A percentile compares a stretch with the other conserved stretches of the same genome.
Evolutionary conservation across 306 rosid genomes (phyloP).

Genomic region (Acacia confusa): DNA sequence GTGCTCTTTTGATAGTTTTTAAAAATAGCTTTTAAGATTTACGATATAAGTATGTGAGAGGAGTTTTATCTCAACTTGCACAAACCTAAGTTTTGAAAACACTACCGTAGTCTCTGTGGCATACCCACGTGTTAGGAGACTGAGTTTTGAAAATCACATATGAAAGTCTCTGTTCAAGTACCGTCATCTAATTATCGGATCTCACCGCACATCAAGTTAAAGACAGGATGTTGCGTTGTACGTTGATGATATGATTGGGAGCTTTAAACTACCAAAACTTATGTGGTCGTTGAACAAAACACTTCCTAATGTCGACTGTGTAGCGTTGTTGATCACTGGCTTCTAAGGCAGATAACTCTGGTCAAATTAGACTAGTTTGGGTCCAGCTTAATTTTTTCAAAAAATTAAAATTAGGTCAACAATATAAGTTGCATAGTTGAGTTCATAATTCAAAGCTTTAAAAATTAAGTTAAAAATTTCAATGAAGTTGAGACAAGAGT

Average conservation of each 20-base stretch:
- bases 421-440: background rate
- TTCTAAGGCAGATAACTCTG: background rate
- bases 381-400: too few species aligned
- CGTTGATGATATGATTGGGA: background rate
- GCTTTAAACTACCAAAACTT: background rate
- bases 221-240: background rate
- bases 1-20: too few species aligned
- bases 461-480: background rate
- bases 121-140: too few species aligned
- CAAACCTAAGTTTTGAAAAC: too few species aligned
- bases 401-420: too few species aligned
- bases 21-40: too few species aligned
- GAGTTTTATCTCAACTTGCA: too few species aligned
- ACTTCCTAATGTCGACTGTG: background rate
- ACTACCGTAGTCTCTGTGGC: too few species aligned
- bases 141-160: background rate
- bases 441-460: background rate
- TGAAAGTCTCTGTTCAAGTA: background rate
- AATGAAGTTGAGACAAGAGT: background rate
- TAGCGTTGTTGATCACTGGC: background rate
- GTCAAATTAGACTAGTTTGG: background rate
- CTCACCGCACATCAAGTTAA: background rate
- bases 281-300: background rate
- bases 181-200: background rate
- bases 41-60: too few species aligned